Evolutionary conservation across 768 basidiomycete genomes (phyloP).

Genomic region (Xerocomellus amylosporus): DNA sequence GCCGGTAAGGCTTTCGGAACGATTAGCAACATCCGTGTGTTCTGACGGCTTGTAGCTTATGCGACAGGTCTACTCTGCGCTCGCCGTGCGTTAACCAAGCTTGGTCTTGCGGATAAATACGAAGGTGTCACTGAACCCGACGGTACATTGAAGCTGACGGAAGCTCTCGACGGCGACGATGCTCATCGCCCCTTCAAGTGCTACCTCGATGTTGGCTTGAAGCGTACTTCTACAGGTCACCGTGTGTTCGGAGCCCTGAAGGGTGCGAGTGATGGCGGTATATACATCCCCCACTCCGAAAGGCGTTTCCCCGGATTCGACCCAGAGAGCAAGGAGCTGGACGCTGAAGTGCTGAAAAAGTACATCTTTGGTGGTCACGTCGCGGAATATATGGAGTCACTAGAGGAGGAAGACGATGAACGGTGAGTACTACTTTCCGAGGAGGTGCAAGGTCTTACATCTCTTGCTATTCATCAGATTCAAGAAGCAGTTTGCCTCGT

Average conservation of each 20-base stretch:
- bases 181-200: constrained; percentile 98
- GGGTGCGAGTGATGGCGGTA: constrained; percentile 96
- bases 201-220: constrained; percentile 98
- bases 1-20: constrained; percentile 57
- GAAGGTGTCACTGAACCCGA: constrained; percentile 91
- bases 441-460: constrained; percentile 3
- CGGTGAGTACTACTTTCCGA: constrained; percentile 46
- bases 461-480: constrained; percentile 50
- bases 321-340: constrained; percentile 86
- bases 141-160: constrained; percentile 80
- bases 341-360: constrained; percentile 92
- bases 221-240: constrained; percentile 95
- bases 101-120: constrained; percentile 97
- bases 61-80: constrained; percentile 95
- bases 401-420: constrained; percentile 99
- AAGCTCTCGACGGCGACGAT: constrained; percentile 85
- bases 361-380: constrained; percentile 98
- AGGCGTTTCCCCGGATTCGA: constrained; percentile 99
- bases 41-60: constrained; percentile 58
- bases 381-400: constrained; percentile 98
- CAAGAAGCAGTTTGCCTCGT: constrained; percentile 95
- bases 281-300: constrained; percentile 96
- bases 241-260: constrained; percentile 99
- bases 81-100: constrained; percentile 91
- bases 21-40: not conserved